Evolutionary conservation across 1,139 yeast genomes (phyloP).

Genomic region (Magnusiomyces suaveolens): DNA sequence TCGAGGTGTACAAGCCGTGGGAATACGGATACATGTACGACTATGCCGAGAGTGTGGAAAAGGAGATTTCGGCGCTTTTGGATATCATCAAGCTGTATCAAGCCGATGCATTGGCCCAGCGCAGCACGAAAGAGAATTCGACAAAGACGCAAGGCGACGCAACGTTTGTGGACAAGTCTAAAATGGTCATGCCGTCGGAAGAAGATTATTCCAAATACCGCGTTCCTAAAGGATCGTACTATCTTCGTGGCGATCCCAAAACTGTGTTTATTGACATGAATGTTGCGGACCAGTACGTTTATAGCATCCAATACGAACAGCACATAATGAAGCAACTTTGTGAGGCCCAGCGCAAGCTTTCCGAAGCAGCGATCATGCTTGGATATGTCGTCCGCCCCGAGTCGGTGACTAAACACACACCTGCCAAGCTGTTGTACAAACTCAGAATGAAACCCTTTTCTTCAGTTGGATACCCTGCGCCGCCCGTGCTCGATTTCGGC

Average conservation of each 20-base stretch:
- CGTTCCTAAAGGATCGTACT: neutral
- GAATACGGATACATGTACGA: slow-evolving; percentile 63
- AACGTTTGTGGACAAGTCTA: neutral
- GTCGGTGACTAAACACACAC: slow-evolving; percentile 35
- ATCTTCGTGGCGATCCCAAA: slow-evolving; percentile 1
- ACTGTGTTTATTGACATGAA: slow-evolving; percentile 1
- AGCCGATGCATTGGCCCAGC: neutral
- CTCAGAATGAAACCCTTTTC: slow-evolving; percentile 76
- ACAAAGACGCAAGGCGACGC: neutral
- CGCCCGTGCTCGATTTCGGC: slow-evolving; percentile 7
- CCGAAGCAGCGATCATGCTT: slow-evolving; percentile 35
- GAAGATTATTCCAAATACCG: neutral
- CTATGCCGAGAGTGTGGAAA: slow-evolving; percentile 38
- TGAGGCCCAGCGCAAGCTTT: slow-evolving; percentile 35
- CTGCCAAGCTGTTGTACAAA: slow-evolving; percentile 46
- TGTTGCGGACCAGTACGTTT: neutral
- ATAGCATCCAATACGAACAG: neutral
- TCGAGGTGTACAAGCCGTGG: slow-evolving; percentile 63
- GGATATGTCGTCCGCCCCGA: slow-evolving; percentile 18
- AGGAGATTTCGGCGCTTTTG: neutral
- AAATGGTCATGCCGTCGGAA: neutral
- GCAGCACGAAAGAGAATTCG: neutral
- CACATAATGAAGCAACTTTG: slow-evolving; percentile 25
- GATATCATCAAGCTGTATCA: neutral
- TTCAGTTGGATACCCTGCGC: slow-evolving; percentile 68